These are phyloP conservation scores for Metarhizium humberi DNA, from an alignment of 2,329 filamentous ascomycete species.

Conservation along the genomic window DNA sequence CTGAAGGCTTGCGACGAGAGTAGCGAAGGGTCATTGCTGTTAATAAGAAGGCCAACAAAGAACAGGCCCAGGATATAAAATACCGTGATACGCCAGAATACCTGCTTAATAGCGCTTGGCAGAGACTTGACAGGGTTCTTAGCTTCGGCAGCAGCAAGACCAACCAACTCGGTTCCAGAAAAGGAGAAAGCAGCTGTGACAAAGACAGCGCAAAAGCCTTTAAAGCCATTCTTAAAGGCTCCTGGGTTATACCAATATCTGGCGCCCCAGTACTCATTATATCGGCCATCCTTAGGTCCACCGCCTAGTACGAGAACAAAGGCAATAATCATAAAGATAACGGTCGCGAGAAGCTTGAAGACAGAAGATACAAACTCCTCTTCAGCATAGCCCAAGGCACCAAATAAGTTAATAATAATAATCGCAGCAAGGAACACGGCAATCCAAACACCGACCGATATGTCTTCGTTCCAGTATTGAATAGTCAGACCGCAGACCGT, in stretches of 20 bases:
- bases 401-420: conserved; percentile 40
- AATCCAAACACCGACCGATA: conserved; percentile 39
- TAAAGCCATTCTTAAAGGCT: conserved; percentile 63
- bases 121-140: conserved; percentile 62
- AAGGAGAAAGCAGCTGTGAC: conserved; percentile 68
- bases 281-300: conserved; percentile 39
- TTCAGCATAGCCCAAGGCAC: conserved; percentile 37
- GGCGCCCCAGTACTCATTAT: conserved; percentile 38
- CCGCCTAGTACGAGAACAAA: conserved; percentile 51
- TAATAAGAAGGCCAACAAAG: conserved; percentile 41
- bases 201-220: conserved; percentile 62
- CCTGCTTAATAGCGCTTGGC: conserved; percentile 77
- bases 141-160: conserved; percentile 37
- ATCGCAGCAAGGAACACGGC: conserved; percentile 38
- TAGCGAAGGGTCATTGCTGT: conserved; percentile 35
- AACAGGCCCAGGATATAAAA: conserved; percentile 46
- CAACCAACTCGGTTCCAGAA: conserved; percentile 61
- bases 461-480: conserved; percentile 38
- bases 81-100: conserved; percentile 48
- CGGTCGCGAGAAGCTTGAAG: conserved; percentile 44
- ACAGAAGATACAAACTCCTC: conserved; percentile 44
- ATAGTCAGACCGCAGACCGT: conserved; percentile 41
- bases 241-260: conserved; percentile 41
- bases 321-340: conserved; percentile 51
- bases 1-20: conserved; percentile 32